Base-by-base conservation (phyloP, 495 filamentous ascomycete species). In the Massariosphaeria phaeospora region DNA sequence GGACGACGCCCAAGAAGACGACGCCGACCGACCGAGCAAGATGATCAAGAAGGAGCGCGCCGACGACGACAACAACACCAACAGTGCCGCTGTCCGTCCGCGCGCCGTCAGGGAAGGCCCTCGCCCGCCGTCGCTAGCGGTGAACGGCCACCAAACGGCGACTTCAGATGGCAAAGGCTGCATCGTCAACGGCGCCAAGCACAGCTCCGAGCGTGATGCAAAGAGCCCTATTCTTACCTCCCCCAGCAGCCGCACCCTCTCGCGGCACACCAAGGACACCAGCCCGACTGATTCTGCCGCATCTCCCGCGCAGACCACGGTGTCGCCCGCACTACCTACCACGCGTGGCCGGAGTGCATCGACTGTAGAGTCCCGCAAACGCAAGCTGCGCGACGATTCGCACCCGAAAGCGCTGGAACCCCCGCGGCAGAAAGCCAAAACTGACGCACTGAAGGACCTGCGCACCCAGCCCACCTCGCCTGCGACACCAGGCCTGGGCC, bases 301-400 rank as follows among this genome's bases (percentile, higher is more conserved):
- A 23, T 63, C 59, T 4, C 59, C 54, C 21, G 48, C 25, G 9
- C 48, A 44, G 15, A 43, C 59, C 30, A 29, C 54, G 9, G 15
- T 49, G 11, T 63, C 59, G 13, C 54, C 59, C 7, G 27, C 48
- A 5, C 54, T 31, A 9, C 48, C 50, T 36, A 51, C 59, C 23
- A 50, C 35, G n/a, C 59, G 59, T 21, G 61, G 51, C 21, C 56
- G 61, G 21, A 64, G 61, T 42, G 33, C 47, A 26, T 64, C 61
- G 24, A 52, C 61, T 1, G 30, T 52, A 1, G 61, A 64, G 26
- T 52, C 49, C 10, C 44, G 52, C 12, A 64, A 64, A 26, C 61
- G 61, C 46, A 64, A 64, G 45, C 39, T 55, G n/a, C 55, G 49
- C n/a, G 61, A 64, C 24, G 61, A 63, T 18, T 48, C 55, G 1